phyloP scores from a whole-genome alignment of 768 basidiomycete genomes.

The Hericium coralloides region DNA sequence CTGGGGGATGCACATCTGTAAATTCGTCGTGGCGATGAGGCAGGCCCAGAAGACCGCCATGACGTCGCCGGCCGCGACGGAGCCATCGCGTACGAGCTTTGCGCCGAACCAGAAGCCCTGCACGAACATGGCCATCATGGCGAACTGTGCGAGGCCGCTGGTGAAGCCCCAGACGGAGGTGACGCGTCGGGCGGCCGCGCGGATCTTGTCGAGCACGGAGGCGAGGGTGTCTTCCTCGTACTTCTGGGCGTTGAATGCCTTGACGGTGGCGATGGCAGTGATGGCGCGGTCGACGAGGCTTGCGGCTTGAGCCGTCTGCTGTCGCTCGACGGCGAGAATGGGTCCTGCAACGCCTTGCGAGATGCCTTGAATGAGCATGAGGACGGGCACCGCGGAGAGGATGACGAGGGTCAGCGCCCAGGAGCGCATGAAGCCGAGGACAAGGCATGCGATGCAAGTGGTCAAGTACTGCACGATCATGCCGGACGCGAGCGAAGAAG shows the following conservation, averaged over 20 bases:
- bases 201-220: constrained; percentile 36
- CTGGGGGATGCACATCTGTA: constrained; percentile 83
- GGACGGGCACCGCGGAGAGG: constrained; percentile 78
- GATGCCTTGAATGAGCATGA: constrained; percentile 66
- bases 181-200: constrained; percentile 40
- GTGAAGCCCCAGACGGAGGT: constrained; percentile 72
- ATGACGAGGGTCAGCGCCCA: constrained; percentile 86
- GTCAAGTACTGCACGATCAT: constrained; percentile 73
- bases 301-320: constrained; percentile 59
- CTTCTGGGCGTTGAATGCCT: constrained; percentile 76
- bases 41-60: constrained; percentile 99
- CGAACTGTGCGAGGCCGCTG: constrained; percentile 63
- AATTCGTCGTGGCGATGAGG: constrained; percentile 77
- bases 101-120: constrained; percentile 96
- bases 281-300: constrained; percentile 73
- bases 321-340: constrained; percentile 57
- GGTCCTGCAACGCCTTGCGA: constrained; percentile 66
- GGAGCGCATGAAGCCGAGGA: constrained; percentile 74
- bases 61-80: constrained; percentile 61
- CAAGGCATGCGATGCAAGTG: constrained; percentile 69
- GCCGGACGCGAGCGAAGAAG: constrained; percentile 73
- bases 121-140: constrained; percentile 89
- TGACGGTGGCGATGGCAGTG: constrained; percentile 78
- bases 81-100: constrained; percentile 75
- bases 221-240: constrained; percentile 44